Base-by-base conservation (phyloP, 306 rosid species). In the Quercus alba region DNA sequence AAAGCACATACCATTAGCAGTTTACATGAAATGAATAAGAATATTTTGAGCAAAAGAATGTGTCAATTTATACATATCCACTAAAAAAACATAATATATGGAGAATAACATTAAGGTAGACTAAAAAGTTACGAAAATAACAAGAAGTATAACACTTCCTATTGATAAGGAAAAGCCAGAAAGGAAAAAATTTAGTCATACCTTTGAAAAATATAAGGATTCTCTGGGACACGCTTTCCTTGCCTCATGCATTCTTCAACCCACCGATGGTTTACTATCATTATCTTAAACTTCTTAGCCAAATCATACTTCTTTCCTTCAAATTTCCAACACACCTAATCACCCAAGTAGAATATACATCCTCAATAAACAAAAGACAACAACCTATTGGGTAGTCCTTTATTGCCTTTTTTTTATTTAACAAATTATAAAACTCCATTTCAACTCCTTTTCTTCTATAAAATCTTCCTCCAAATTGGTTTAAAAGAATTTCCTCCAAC, bases 211-310 rank as follows among this genome's bases (percentile, higher is more conserved):
- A 70, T 79, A 76, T 93, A 95, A 69, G 96, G 79, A 78, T 78
- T 87, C 86, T 88, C 96, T 3, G 91, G 89, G 38, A 95, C 89
- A 72, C 91, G 89, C 86, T 73, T 88, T 80, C 94, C 87, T 78
- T 85, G 93, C 85, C 76, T 89, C 49, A 95, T 75, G 80, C 97
- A 95, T 17, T 93, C 99, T 84, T 91, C 99, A 77, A 95, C 56
- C 99, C 99, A 95, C 21, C 82, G 85, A 70, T 93, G 99, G 89
- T 91, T 95, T 8, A 93, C 90, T 56, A 90, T 62, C 56, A 62
- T 49, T 28, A 83, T 86, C 49, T 77, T 69, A 18, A 87, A 82
- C 85, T 85, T 91, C 52, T 59, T 76, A 3, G 99, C 97, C 68
- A 91, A 81, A 52, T 84, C 81, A 73, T 83, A 91, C 75, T 90